Base-by-base conservation (phyloP, 108 stramenopile species). In the Hondaea fermentalgiana region DNA sequence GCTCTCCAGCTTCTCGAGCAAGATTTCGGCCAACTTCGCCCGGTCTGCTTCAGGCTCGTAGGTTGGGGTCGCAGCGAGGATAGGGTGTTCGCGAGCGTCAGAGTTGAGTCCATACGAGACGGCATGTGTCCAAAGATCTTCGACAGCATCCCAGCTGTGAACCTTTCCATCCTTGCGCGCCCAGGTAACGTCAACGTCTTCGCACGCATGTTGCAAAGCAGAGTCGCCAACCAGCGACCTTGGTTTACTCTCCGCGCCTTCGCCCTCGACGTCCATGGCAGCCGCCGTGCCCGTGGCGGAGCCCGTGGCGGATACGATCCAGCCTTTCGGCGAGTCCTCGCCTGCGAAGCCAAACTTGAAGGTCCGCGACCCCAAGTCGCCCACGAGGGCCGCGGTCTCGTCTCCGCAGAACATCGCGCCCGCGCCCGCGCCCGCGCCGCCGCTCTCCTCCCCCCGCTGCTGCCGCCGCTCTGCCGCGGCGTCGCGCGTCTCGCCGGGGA, bases 51-150 rank as follows among this genome's bases (percentile, higher is more conserved):
- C 45, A 16, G 88, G 45, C 45, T 29, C 88, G 4, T 64, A 60
- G 6, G 88, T 55, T 5, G 88, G 44, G 28, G 45, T 47, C 8
- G 60, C 60, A 96, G 95, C 55, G 96, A 96, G 58, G 96, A 83
- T 53, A 6, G 76, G 76, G 4, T 83, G 76, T 17, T 47, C 76
- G n/a, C 51, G 45, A 47, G 76, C 49, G 23, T 83, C 51, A 14
- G 4, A 83, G 76, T 83, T 83, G n/a, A 83, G 28, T 16, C 45
- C 76, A 47, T n/a, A 53, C 76, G 45, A 47, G n/a, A 83, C 45
- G 6, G 76, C 76, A 35, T 83, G 76, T 16, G 51, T 83, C 76
- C 76, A 83, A 6, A 83, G 51, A 53, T 47, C 45, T 4, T 83
- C 76, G 19, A 83, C 45, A 12, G 51, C 76, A 35, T 83, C 76